Evolutionary conservation across 768 basidiomycete species (phyloP).

Genomic region (Dictyophora rubrovolvata): DNA sequence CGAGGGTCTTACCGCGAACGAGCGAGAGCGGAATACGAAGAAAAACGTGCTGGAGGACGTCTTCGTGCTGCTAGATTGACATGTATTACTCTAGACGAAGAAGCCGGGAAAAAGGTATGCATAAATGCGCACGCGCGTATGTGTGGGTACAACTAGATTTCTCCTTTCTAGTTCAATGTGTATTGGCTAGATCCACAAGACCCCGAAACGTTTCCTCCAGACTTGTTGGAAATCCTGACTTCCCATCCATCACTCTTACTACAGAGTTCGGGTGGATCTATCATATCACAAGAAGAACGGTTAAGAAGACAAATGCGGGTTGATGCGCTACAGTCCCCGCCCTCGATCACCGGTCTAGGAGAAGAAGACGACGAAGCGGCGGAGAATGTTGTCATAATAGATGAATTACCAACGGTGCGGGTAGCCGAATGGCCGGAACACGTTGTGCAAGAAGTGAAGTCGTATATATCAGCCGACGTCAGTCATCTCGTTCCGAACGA

Average conservation of each 20-base stretch:
- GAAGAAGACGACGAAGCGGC: conserved; percentile 11
- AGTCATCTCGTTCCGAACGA: conserved; percentile 12
- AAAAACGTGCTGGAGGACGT: conserved; percentile 60
- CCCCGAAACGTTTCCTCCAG: conserved; percentile 54
- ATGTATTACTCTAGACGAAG: conserved; percentile 66
- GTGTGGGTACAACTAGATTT: neutral
- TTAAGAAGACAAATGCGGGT: conserved; percentile 65
- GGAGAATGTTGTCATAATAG: conserved; percentile 11
- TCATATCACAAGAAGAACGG: conserved; percentile 31
- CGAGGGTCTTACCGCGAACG: conserved; percentile 61
- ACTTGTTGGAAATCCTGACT: conserved; percentile 46
- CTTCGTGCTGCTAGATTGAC: conserved; percentile 66
- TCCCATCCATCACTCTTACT: conserved; percentile 16
- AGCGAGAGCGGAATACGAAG: conserved; percentile 63
- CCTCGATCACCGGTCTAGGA: conserved; percentile 23
- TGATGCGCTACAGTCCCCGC: conserved; percentile 50
- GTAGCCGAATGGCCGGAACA: conserved; percentile 38
- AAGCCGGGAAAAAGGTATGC: conserved; percentile 52
- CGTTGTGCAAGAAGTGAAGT: conserved; percentile 52
- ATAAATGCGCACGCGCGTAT: conserved; percentile 3
- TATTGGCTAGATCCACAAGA: conserved; percentile 67
- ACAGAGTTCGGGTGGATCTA: conserved; percentile 11
- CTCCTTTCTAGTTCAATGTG: conserved; percentile 60
- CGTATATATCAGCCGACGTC: conserved; percentile 61
- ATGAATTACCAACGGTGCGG: conserved; percentile 15